phyloP scores from a whole-genome alignment of 1,139 yeast genomes.

The Oligophagozyma castellii region DNA sequence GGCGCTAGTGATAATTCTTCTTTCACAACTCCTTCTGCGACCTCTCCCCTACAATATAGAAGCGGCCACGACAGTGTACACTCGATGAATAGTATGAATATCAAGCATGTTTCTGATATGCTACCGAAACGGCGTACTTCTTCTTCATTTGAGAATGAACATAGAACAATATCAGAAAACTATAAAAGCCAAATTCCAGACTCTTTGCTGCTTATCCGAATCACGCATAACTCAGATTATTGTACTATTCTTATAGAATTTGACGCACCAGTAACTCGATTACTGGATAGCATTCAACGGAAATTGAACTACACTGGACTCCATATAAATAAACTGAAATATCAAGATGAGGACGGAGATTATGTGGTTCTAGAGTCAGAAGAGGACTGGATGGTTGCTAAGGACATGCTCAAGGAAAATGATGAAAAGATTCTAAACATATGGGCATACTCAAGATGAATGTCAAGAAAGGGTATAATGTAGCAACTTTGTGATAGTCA shows the following conservation, averaged over 20 bases:
- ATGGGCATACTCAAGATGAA: too few species aligned
- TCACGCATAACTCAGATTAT: slow-evolving; percentile 27
- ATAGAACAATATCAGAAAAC: slow-evolving; percentile 28
- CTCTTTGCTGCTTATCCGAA: slow-evolving; percentile 25
- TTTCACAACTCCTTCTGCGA: slow-evolving; percentile 11
- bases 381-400: slow-evolving; percentile 47
- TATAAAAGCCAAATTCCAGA: slow-evolving; percentile 27
- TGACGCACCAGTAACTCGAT: slow-evolving; percentile 23
- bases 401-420: slow-evolving; percentile 29
- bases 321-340: slow-evolving; percentile 41
- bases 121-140: slow-evolving; percentile 23
- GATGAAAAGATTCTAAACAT: slow-evolving; percentile 28
- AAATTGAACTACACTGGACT: slow-evolving; percentile 29
- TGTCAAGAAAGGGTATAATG: too few species aligned
- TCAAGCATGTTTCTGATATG: slow-evolving; percentile 26
- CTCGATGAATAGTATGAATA: slow-evolving; percentile 17
- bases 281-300: slow-evolving; percentile 24
- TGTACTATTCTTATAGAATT: slow-evolving; percentile 27
- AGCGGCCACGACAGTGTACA: slow-evolving; percentile 20
- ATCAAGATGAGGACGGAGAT: slow-evolving; percentile 93
- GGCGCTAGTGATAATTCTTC: slow-evolving; percentile 16
- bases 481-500: too few species aligned
- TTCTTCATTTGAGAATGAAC: slow-evolving; percentile 22
- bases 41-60: slow-evolving; percentile 8
- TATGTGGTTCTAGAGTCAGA: slow-evolving; percentile 75